Evolutionary conservation across 805 yeast genomes (phyloP).

Genomic region (Saccharomyces paradoxus): DNA sequence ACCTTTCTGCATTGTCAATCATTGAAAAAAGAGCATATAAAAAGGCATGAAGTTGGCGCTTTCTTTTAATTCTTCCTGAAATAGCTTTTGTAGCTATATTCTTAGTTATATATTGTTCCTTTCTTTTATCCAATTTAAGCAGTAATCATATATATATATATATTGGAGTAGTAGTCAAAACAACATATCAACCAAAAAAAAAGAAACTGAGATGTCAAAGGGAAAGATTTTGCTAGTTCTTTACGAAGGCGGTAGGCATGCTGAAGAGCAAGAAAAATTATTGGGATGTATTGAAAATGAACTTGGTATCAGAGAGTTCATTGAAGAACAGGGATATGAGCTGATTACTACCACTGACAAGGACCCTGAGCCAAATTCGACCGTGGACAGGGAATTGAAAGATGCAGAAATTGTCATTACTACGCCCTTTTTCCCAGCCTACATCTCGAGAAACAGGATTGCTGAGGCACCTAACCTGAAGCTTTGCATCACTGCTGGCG

Average conservation of each 20-base stretch:
- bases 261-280: constrained; percentile 50
- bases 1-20: neutral
- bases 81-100: no score
- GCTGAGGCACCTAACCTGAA: constrained; percentile 64
- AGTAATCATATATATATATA: neutral
- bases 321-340: constrained; percentile 59
- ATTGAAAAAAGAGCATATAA: neutral
- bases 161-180: no score
- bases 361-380: constrained; percentile 47
- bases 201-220: neutral
- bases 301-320: constrained; percentile 57
- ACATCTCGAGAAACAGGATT: constrained; percentile 58
- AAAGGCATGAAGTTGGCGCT: neutral
- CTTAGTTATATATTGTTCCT: no score
- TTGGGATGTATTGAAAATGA: constrained; percentile 71
- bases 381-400: constrained; percentile 54
- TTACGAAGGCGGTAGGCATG: constrained; percentile 52
- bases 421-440: constrained; percentile 79
- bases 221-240: constrained; percentile 47
- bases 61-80: no score
- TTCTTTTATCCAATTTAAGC: neutral
- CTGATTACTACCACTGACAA: constrained; percentile 59
- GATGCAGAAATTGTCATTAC: constrained; percentile 74
- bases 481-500: constrained; percentile 71
- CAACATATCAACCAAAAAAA: no score